Percentiles rank a stretch among this genome's conserved stretches.
Evolutionary conservation across 768 basidiomycete genomes (phyloP).

Genomic region (Lanmaoa pseudosensibilis): DNA sequence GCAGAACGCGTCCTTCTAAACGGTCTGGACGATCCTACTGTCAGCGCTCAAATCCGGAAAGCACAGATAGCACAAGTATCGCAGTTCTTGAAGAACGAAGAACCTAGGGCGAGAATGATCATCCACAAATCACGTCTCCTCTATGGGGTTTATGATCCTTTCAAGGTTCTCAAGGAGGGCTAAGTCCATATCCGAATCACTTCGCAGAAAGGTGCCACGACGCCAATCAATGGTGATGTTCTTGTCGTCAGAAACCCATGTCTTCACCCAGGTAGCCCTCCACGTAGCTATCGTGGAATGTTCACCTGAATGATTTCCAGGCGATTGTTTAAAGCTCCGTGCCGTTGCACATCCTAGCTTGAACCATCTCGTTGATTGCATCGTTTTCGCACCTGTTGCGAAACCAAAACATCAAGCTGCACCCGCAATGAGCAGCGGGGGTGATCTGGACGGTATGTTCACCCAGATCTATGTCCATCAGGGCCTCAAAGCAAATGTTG

Average conservation of each 20-base stretch:
- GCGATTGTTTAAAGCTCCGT: conserved; percentile 64
- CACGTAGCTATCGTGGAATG: neutral
- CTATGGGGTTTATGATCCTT: conserved; percentile 70
- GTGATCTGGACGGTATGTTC: conserved; percentile 55
- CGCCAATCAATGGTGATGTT: conserved; percentile 59
- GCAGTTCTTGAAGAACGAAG: conserved; percentile 52
- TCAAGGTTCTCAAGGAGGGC: conserved; percentile 59
- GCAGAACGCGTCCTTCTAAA: conserved; percentile 56
- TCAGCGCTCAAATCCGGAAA: conserved; percentile 42
- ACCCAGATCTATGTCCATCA: neutral
- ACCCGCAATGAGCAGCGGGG: conserved; percentile 70
- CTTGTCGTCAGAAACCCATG: conserved; percentile 69
- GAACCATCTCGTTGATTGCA: conserved; percentile 60
- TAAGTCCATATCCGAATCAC: conserved; percentile 64
- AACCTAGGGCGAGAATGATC: conserved; percentile 56
- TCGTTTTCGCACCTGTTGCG: conserved; percentile 64
- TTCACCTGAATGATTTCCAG: conserved; percentile 27
- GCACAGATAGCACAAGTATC: conserved; percentile 52
- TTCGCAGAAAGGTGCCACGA: conserved; percentile 50
- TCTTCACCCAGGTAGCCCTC: conserved; percentile 55
- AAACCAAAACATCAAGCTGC: conserved; percentile 58
- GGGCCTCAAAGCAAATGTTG: neutral
- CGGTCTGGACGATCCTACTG: conserved; percentile 47
- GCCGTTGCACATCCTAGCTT: conserved; percentile 53
- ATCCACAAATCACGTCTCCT: conserved; percentile 61